Percentiles rank a stretch among this genome's conserved stretches.
Conservation (phyloP, 2,329 filamentous ascomycete species). For the Arthroderma sp. region DNA sequence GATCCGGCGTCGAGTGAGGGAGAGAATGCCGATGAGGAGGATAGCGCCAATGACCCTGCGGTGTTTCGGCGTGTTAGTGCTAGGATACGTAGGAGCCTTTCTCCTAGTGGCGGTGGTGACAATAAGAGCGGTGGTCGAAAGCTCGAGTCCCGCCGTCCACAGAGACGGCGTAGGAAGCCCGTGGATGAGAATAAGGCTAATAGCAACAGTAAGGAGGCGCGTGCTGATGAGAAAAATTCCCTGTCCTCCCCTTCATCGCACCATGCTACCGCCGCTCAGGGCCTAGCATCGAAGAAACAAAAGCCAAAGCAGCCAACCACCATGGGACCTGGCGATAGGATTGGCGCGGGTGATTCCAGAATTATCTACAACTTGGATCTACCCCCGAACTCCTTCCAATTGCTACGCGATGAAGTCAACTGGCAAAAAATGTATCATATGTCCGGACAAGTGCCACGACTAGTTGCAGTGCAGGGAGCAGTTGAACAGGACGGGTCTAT, state of each 20-base stretch:
- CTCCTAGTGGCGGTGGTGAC: no score
- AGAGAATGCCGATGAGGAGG: no score
- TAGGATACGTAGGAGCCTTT: no score
- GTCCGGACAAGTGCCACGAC: conserved; percentile 76
- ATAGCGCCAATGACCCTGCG: no score
- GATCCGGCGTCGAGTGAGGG: no score
- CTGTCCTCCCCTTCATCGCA: not conserved
- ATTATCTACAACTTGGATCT: conserved; percentile 60
- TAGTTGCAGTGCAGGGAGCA: conserved; percentile 77
- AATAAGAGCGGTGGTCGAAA: no score
- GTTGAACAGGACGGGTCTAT: conserved; percentile 53
- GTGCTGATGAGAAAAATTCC: not conserved
- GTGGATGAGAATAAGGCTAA: not conserved
- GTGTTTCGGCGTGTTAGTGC: no score
- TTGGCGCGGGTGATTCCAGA: conserved; percentile 71
- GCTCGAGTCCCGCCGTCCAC: not conserved
- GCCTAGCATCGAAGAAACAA: conserved; percentile 7
- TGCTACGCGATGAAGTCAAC: conserved; percentile 57
- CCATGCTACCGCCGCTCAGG: conserved; percentile 1
- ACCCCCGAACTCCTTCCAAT: conserved; percentile 47
- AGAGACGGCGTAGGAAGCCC: not conserved
- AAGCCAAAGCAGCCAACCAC: conserved; percentile 15
- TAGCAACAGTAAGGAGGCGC: not conserved
- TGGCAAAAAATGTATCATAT: conserved; percentile 93
- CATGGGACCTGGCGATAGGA: conserved; percentile 38